Percentiles rank a stretch among this genome's conserved stretches.
These are phyloP conservation scores for Paramicrosporidium saccamoebae DNA, from an alignment of 371 early-diverging fungal species.

Conservation along the genomic window DNA sequence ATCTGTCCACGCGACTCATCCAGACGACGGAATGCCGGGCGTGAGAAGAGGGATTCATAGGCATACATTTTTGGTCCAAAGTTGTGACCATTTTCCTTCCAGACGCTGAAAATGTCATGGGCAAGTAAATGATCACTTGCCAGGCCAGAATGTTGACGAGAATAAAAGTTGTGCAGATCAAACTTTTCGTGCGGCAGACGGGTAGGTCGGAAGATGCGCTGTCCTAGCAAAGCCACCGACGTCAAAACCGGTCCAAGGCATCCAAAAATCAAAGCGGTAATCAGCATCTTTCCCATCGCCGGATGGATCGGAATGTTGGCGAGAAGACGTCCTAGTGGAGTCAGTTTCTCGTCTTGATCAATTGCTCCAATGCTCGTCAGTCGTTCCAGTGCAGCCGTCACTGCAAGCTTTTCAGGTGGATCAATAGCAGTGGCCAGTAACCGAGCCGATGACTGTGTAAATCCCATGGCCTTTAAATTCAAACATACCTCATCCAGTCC, in stretches of 20 bases:
- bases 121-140: too few relatives aligned
- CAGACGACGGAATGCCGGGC: too few relatives aligned
- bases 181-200: too few relatives aligned
- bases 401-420: conserved; percentile 14
- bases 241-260: conserved; percentile 46
- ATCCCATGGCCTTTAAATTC: conserved; percentile 13
- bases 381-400: conserved; percentile 9
- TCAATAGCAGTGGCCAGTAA: conserved; percentile 12
- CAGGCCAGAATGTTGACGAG: too few relatives aligned
- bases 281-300: conserved; percentile 47
- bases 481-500: conserved; percentile 31
- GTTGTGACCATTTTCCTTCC: too few relatives aligned
- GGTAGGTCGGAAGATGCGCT: too few relatives aligned
- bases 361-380: conserved; percentile 11
- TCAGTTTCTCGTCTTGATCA: conserved; percentile 19
- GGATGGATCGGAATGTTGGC: conserved; percentile 63
- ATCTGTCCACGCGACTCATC: too few relatives aligned
- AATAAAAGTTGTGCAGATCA: too few relatives aligned
- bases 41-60: too few relatives aligned
- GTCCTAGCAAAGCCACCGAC: conserved; percentile 40
- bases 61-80: too few relatives aligned
- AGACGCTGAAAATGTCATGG: too few relatives aligned
- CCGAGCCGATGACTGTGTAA: conserved; percentile 7
- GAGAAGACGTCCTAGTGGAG: conserved; percentile 59
- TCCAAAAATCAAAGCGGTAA: conserved; percentile 36